Conservation (phyloP, 176 grass and related monocot species). For the Carex scoparia region DNA sequence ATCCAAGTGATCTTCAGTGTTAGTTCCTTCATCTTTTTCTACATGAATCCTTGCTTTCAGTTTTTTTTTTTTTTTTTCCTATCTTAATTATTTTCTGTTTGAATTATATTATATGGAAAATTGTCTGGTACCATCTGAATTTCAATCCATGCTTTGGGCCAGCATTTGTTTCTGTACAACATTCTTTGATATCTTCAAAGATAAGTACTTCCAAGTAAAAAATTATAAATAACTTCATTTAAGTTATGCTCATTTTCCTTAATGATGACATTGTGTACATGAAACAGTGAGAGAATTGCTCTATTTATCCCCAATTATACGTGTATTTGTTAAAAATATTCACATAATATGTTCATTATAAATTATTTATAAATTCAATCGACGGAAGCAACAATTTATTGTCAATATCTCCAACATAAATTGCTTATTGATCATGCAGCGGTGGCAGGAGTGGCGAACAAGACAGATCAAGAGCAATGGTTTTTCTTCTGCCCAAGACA, state of each 20-base stretch:
- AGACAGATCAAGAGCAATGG: slow-evolving; percentile 30
- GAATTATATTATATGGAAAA: background rate
- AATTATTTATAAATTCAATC: background rate
- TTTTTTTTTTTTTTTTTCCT: background rate
- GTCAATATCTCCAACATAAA: background rate
- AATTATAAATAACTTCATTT: background rate
- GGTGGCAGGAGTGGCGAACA: slow-evolving; percentile 27
- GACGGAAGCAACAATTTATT: background rate
- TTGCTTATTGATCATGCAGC: slow-evolving; percentile 12
- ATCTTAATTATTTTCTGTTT: background rate
- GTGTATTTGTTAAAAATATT: background rate
- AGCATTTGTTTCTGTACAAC: background rate
- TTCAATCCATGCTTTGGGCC: background rate
- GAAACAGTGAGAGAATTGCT: background rate
- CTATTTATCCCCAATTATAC: background rate
- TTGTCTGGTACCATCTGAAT: background rate
- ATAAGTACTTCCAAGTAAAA: background rate
- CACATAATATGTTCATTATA: background rate
- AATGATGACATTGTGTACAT: background rate
- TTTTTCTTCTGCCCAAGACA: slow-evolving; percentile 36
- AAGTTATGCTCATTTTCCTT: background rate
- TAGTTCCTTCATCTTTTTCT: slow-evolving; percentile 8
- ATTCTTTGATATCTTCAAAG: background rate
- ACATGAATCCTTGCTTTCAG: background rate
- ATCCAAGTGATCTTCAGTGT: slow-evolving; percentile 51